These are phyloP conservation scores for Dimargaris cristalligena DNA, from an alignment of 192 early-diverging fungal species.

Conservation along the genomic window DNA sequence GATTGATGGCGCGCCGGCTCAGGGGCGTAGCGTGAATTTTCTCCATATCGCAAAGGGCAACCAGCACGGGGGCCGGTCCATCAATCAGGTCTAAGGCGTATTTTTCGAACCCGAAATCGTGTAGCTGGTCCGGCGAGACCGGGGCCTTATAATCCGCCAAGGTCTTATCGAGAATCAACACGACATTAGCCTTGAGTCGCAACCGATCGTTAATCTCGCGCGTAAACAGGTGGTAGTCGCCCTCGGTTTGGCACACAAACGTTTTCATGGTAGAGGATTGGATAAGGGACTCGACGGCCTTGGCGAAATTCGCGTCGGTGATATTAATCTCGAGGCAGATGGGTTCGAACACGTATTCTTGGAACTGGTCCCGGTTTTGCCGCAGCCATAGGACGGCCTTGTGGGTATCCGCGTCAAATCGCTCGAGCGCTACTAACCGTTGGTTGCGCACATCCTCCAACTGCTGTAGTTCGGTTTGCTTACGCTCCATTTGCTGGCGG, in stretches of 20 bases:
- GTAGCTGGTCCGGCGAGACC: conserved; percentile 20
- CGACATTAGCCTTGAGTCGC: conserved; percentile 42
- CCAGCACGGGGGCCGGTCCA: conserved; percentile 43
- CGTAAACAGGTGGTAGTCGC: conserved; percentile 60
- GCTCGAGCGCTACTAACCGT: conserved; percentile 34
- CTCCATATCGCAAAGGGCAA: conserved; percentile 40
- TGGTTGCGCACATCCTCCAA: conserved; percentile 38
- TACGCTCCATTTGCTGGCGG: conserved; percentile 17
- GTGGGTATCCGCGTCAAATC: conserved; percentile 31
- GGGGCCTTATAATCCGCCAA: conserved; percentile 21
- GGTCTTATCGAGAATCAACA: conserved; percentile 19
- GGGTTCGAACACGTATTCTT: conserved; percentile 55
- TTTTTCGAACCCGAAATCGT: conserved; percentile 49
- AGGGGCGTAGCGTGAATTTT: conserved; percentile 37
- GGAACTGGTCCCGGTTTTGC: conserved; percentile 41
- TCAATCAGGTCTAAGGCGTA: conserved; percentile 60
- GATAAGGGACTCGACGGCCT: conserved; percentile 44
- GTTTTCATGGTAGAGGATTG: conserved; percentile 35
- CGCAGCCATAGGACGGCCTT: conserved; percentile 53
- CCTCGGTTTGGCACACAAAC: conserved; percentile 59
- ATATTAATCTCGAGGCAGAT: conserved; percentile 52
- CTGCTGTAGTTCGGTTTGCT: conserved; percentile 27
- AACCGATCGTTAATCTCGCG: conserved; percentile 40
- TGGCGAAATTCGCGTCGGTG: conserved; percentile 38
- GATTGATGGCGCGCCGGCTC: conserved; percentile 19